These are phyloP conservation scores for Paratrimastix pyriformis DNA, from an alignment of 78 protist genomes.

Conservation along the genomic window DNA sequence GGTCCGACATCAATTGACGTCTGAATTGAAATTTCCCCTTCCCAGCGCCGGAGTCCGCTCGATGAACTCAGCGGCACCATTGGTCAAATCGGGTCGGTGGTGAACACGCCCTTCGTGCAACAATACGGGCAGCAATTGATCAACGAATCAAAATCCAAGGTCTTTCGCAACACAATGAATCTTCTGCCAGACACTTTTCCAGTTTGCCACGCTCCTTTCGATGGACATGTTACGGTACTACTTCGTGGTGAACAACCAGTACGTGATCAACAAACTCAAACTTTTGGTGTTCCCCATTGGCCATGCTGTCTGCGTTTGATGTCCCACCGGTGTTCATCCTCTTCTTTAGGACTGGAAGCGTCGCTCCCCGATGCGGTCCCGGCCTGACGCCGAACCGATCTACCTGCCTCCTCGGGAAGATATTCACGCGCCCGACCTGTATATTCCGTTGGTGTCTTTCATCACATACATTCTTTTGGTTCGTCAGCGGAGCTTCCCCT, in stretches of 20 bases:
- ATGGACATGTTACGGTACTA: constrained; percentile 36
- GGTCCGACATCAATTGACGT: too few relatives aligned
- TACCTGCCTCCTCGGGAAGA: constrained; percentile 62
- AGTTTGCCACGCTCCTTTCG: too few relatives aligned
- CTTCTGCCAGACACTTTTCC: too few relatives aligned
- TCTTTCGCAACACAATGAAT: too few relatives aligned
- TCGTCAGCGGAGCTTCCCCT: constrained; percentile 27
- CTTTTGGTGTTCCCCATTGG: constrained; percentile 52
- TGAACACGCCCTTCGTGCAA: too few relatives aligned
- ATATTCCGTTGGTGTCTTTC: constrained; percentile 69
- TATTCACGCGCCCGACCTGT: constrained; percentile 70
- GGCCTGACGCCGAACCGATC: neutral
- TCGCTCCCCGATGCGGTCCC: constrained; percentile 15
- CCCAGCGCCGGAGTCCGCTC: too few relatives aligned
- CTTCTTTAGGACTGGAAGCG: constrained; percentile 34
- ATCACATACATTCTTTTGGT: constrained; percentile 68
- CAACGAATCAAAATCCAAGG: too few relatives aligned
- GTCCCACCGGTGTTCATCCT: neutral
- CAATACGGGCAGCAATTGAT: too few relatives aligned
- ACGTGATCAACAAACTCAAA: constrained; percentile 58
- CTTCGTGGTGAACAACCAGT: constrained; percentile 58
- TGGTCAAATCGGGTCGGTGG: too few relatives aligned
- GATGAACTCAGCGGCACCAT: too few relatives aligned
- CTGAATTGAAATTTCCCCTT: too few relatives aligned
- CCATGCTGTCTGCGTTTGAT: constrained; percentile 21